Evolutionary conservation across 768 basidiomycete genomes (phyloP).

Genomic region (Lanmaoa rubissima): DNA sequence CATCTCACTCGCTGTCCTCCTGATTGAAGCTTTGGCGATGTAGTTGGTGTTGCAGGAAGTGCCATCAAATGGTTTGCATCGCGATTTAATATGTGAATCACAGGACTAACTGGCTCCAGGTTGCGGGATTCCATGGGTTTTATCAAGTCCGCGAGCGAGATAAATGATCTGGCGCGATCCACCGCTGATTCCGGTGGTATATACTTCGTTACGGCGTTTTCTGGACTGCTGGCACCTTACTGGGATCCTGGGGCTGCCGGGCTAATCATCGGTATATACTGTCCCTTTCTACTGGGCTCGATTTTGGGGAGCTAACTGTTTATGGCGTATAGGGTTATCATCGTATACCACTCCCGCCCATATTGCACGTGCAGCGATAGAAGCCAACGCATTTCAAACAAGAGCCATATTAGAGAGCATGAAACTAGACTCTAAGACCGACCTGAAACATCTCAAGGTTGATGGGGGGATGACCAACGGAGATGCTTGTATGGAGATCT

Average conservation of each 20-base stretch:
- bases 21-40: not conserved
- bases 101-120: conserved; percentile 38
- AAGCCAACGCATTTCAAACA: conserved; percentile 96
- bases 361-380: conserved; percentile 91
- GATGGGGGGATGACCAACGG: conserved; percentile 99
- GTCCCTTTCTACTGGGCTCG: conserved; percentile 2
- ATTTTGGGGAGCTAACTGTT: not conserved
- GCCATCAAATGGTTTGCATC: conserved; percentile 80
- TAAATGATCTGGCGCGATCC: conserved; percentile 79
- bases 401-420: conserved; percentile 94
- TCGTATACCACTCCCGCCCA: conserved; percentile 90
- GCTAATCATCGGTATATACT: conserved; percentile 65
- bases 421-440: conserved; percentile 80
- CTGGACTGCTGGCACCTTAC: conserved; percentile 93
- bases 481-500: conserved; percentile 80
- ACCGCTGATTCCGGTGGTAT: conserved; percentile 83
- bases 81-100: not conserved
- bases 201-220: conserved; percentile 97
- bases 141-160: conserved; percentile 76
- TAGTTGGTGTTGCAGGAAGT: conserved; percentile 92
- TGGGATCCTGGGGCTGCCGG: conserved; percentile 95
- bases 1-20: not conserved
- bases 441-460: conserved; percentile 85
- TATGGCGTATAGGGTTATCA: conserved; percentile 53
- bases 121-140: conserved; percentile 86